phyloP scores from a whole-genome alignment of 176 grass and related monocot species.

The Echinochloa phyllopogon region DNA sequence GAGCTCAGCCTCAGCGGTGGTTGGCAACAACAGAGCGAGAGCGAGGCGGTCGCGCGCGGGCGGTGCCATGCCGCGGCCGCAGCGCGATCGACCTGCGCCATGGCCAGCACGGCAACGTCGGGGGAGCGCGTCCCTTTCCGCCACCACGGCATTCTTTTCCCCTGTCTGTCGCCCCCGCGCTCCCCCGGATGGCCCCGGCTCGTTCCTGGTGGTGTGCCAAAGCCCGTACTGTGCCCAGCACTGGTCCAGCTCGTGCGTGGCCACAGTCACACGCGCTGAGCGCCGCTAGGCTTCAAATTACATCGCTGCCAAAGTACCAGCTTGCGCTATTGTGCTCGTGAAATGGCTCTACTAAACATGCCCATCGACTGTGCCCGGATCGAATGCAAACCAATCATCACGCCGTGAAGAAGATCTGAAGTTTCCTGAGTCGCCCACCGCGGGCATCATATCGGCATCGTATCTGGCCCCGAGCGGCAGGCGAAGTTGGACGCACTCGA shows the following conservation, averaged over 20 bases:
- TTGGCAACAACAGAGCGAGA: conserved; percentile 2
- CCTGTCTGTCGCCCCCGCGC: not conserved
- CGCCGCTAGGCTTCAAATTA: not conserved
- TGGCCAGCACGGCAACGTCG: conserved; percentile 29
- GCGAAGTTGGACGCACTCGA: not conserved
- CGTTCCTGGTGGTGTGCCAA: not conserved
- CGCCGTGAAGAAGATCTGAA: not conserved
- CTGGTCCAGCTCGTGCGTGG: not conserved
- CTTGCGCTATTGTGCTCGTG: not conserved
- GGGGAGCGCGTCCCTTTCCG: not conserved
- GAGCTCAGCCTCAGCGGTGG: not conserved
- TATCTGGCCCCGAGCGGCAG: not conserved
- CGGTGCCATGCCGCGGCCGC: not conserved
- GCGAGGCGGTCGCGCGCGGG: not conserved
- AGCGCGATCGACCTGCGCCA: conserved; percentile 6
- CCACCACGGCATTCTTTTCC: not conserved
- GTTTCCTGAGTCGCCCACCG: not conserved
- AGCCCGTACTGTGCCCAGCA: not conserved
- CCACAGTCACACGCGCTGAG: not conserved
- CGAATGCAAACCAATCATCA: not conserved
- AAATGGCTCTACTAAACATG: not conserved
- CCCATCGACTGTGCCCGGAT: not conserved
- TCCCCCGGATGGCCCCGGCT: not conserved
- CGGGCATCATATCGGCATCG: conserved; percentile 8
- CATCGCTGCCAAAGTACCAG: not conserved